Evolutionary conservation across 139 green algal genomes (phyloP).

Genomic region (Chlamydomonas schloesseri): DNA sequence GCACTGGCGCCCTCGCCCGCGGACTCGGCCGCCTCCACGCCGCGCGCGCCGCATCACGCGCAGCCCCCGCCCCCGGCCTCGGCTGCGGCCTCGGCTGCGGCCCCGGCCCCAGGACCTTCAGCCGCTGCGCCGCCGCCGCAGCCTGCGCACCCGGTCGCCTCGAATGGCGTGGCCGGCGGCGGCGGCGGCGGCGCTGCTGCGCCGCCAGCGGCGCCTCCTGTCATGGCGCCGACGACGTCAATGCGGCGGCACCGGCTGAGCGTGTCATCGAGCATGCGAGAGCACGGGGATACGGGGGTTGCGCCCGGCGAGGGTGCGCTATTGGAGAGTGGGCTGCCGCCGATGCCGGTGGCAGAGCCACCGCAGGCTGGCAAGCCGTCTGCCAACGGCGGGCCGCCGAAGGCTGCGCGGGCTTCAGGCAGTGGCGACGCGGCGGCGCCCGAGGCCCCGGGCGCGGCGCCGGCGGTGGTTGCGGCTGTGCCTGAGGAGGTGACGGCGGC

Average conservation of each 20-base stretch:
- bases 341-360: neutral
- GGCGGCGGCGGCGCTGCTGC: neutral
- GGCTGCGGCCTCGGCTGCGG: neutral
- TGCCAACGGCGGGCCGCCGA: too few relatives aligned
- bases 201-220: neutral
- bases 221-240: neutral
- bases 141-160: too few relatives aligned
- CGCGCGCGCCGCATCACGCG: too few relatives aligned
- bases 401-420: too few relatives aligned
- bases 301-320: too few relatives aligned
- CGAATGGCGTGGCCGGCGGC: neutral
- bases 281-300: neutral
- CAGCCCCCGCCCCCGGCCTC: neutral
- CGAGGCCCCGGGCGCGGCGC: too few relatives aligned
- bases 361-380: too few relatives aligned
- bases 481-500: neutral
- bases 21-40: neutral
- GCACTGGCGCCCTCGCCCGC: neutral
- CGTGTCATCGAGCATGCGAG: neutral
- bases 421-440: too few relatives aligned
- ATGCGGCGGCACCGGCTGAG: constrained; percentile 17
- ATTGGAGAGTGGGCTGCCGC: too few relatives aligned
- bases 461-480: too few relatives aligned
- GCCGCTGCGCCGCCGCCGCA: neutral
- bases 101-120: too few relatives aligned